Conservation (phyloP, 164 flowering plant genomes). For the Brasenia schreberi region DNA sequence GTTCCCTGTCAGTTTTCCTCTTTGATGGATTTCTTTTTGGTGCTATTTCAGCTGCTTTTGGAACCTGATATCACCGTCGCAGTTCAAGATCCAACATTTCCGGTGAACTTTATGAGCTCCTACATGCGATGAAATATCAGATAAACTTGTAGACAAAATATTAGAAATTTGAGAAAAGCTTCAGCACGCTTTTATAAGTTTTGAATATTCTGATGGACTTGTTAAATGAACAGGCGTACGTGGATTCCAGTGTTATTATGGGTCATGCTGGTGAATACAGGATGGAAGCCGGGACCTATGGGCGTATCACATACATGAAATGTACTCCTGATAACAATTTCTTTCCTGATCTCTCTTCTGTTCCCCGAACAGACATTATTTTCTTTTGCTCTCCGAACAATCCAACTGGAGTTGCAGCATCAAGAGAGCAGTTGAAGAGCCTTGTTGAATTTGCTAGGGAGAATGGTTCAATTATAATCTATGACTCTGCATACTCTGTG, state of each 20-base stretch:
- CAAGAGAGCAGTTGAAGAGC: slow-evolving; percentile 47
- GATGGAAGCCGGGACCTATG: slow-evolving; percentile 33
- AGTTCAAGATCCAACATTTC: slow-evolving; percentile 85
- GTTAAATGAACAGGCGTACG: slow-evolving; percentile 45
- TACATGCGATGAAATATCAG: too few species aligned
- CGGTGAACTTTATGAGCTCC: slow-evolving; percentile 27
- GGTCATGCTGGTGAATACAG: slow-evolving; percentile 51
- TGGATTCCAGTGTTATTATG: slow-evolving; percentile 69
- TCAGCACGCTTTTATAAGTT: too few species aligned
- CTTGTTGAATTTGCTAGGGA: slow-evolving; percentile 61
- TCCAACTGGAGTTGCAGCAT: slow-evolving; percentile 78
- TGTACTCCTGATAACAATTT: slow-evolving; percentile 48
- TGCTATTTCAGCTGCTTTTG: slow-evolving; percentile 48
- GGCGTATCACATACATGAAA: slow-evolving; percentile 63
- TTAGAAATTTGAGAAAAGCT: too few species aligned
- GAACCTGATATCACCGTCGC: slow-evolving; percentile 64
- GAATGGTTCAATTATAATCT: slow-evolving; percentile 73
- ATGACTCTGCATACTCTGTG: slow-evolving; percentile 68
- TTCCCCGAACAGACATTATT: slow-evolving; percentile 50
- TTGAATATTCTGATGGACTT: neutral
- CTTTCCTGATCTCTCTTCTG: slow-evolving; percentile 51
- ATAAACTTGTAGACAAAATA: too few species aligned
- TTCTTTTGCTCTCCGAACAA: slow-evolving; percentile 95
- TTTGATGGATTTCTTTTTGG: neutral
- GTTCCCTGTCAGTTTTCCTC: neutral